Conservation (phyloP, 352 stramenopile genomes). For the Phytophthora europaea region DNA sequence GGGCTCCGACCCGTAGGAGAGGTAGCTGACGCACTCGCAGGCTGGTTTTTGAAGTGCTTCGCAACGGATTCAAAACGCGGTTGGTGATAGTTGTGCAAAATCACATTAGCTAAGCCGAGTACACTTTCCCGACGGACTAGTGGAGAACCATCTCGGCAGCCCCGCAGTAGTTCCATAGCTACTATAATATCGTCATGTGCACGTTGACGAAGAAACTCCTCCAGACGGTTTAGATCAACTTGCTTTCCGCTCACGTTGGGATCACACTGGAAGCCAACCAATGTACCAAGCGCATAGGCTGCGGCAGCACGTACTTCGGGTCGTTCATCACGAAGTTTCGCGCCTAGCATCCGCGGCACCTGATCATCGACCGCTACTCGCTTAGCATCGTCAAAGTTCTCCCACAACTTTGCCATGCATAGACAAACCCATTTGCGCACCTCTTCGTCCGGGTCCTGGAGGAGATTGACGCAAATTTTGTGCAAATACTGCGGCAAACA, state of each 20-base stretch:
- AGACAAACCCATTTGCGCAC: slow-evolving; percentile 91
- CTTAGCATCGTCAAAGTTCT: slow-evolving; percentile 93
- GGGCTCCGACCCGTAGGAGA: slow-evolving; percentile 7
- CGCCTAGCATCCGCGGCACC: slow-evolving; percentile 86
- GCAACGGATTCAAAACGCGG: slow-evolving; percentile 87
- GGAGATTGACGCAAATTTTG: slow-evolving; percentile 78
- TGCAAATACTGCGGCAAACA: slow-evolving; percentile 93
- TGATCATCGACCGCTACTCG: slow-evolving; percentile 85
- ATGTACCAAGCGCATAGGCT: slow-evolving; percentile 93
- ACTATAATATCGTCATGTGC: slow-evolving; percentile 78
- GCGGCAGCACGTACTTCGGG: slow-evolving; percentile 94
- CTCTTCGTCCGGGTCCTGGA: slow-evolving; percentile 71
- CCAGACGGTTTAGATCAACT: slow-evolving; percentile 55
- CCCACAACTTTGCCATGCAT: slow-evolving; percentile 96
- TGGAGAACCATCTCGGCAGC: slow-evolving; percentile 83
- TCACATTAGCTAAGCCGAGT: slow-evolving; percentile 84
- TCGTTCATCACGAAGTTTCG: slow-evolving; percentile 85
- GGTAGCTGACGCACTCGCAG: slow-evolving; percentile 12
- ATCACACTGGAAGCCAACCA: slow-evolving; percentile 90
- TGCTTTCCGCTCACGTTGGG: slow-evolving; percentile 58
- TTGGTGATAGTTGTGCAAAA: slow-evolving; percentile 91
- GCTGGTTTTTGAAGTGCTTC: slow-evolving; percentile 79
- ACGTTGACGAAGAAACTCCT: slow-evolving; percentile 70
- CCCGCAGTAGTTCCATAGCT: slow-evolving; percentile 72
- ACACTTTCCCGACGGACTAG: slow-evolving; percentile 88